Conservation (phyloP, 169 alveolate species). For the Plasmodium ovale region DNA sequence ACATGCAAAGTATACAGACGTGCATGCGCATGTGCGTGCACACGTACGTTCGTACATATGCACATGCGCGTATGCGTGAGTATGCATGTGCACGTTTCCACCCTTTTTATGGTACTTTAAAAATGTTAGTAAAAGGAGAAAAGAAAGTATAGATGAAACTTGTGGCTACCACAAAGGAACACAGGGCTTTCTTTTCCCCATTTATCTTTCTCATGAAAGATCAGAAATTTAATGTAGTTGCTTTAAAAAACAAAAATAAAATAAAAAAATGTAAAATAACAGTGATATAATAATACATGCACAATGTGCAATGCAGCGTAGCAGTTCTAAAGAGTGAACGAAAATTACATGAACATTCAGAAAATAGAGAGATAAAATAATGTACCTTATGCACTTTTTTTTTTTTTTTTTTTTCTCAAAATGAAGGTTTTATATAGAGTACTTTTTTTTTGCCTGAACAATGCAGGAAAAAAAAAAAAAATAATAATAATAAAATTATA, state of each 20-base stretch:
- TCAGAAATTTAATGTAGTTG: not conserved
- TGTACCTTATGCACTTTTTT: not conserved
- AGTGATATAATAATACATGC: too few species aligned
- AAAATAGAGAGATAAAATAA: not conserved
- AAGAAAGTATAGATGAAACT: not conserved
- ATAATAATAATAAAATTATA: too few species aligned
- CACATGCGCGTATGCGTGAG: not conserved
- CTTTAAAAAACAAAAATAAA: not conserved
- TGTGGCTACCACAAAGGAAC: not conserved
- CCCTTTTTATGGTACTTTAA: not conserved
- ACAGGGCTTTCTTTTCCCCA: not conserved
- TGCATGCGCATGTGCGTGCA: not conserved
- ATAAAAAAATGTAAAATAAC: too few species aligned
- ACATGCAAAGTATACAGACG: not conserved
- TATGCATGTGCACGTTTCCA: not conserved
- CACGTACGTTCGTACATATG: not conserved
- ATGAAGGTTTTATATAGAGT: too few species aligned
- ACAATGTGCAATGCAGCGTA: too few species aligned
- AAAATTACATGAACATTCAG: too few species aligned
- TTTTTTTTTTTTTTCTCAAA: conserved; percentile 6
- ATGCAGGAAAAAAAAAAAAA: too few species aligned
- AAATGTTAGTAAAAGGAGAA: not conserved
- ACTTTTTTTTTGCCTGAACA: too few species aligned
- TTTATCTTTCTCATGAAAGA: conserved; percentile 37
- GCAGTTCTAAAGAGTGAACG: not conserved